These are phyloP conservation scores for Brassica rapa DNA, from an alignment of 345 rosid genomes.

Conservation along the genomic window DNA sequence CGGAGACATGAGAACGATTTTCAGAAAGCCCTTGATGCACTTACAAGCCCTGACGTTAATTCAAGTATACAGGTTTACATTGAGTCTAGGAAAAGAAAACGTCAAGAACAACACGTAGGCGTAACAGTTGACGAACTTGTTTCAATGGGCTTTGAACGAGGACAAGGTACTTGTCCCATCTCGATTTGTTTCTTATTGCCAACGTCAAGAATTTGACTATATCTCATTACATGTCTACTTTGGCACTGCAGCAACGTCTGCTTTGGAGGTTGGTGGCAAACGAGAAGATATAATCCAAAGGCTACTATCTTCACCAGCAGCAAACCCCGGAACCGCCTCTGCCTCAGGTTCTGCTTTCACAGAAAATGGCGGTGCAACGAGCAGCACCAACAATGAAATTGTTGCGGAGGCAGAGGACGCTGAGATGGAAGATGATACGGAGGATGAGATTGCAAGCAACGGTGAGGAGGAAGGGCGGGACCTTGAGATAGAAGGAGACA, in stretches of 20 bases:
- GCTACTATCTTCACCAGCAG: constrained; percentile 46
- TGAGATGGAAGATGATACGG: constrained; percentile 75
- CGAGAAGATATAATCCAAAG: constrained; percentile 55
- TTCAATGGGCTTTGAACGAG: constrained; percentile 88
- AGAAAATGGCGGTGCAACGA: background rate
- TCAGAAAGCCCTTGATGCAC: constrained; percentile 80
- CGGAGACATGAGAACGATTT: constrained; percentile 85
- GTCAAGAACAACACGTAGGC: constrained; percentile 45
- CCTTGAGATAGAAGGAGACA: constrained; percentile 71
- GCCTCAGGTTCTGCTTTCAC: background rate
- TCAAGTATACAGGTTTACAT: constrained; percentile 66
- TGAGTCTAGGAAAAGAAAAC: constrained; percentile 74
- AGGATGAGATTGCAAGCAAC: constrained; percentile 40
- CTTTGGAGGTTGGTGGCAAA: constrained; percentile 51
- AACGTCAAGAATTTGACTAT: background rate
- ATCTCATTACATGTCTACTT: background rate
- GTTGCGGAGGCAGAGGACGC: constrained; percentile 44
- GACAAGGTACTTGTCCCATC: constrained; percentile 51
- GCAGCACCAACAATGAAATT: constrained; percentile 18
- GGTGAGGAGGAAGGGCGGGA: constrained; percentile 52
- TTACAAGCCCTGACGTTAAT: constrained; percentile 72
- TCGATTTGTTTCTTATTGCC: background rate
- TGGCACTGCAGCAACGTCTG: constrained; percentile 56
- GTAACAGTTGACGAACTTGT: constrained; percentile 59
- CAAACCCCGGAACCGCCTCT: constrained; percentile 29